These are phyloP conservation scores for Periconia digitata DNA, from an alignment of 2,329 filamentous ascomycete species.

Conservation along the genomic window DNA sequence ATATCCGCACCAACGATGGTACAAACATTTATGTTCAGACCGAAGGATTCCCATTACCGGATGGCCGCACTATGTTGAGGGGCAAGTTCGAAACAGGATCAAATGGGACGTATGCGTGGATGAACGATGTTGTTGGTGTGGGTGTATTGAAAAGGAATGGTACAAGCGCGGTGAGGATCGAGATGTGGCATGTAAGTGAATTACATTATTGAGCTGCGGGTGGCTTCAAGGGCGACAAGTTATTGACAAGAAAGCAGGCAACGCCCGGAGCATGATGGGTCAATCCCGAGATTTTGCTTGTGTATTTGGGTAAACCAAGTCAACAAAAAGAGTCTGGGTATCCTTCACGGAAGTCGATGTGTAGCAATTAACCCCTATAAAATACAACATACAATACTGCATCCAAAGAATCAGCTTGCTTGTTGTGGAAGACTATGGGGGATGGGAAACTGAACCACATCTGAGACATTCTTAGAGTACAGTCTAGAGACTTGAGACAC, in stretches of 20 bases:
- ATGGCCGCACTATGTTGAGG: slow-evolving; percentile 33
- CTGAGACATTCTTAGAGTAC: too few relatives aligned
- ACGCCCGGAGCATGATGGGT: neutral
- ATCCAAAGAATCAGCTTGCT: too few relatives aligned
- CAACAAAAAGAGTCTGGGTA: too few relatives aligned
- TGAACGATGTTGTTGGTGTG: slow-evolving; percentile 41
- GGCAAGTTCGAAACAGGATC: slow-evolving; percentile 38
- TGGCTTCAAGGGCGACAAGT: neutral
- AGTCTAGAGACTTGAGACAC: too few relatives aligned
- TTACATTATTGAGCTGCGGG: neutral
- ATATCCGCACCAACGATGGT: slow-evolving; percentile 39
- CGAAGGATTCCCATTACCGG: slow-evolving; percentile 27
- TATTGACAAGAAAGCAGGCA: neutral
- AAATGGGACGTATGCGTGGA: slow-evolving; percentile 38
- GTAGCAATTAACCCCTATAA: too few relatives aligned
- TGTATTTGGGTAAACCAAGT: too few relatives aligned
- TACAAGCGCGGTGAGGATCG: slow-evolving; percentile 22
- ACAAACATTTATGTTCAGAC: slow-evolving; percentile 39
- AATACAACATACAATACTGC: too few relatives aligned
- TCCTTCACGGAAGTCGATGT: too few relatives aligned
- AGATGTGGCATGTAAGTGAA: slow-evolving; percentile 23
- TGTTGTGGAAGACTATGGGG: too few relatives aligned
- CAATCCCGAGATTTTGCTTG: too few relatives aligned
- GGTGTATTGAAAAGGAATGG: slow-evolving; percentile 24
- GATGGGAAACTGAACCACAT: too few relatives aligned